Base-by-base conservation (phyloP, 2,329 filamentous ascomycete species). In the Xylaria sp. region DNA sequence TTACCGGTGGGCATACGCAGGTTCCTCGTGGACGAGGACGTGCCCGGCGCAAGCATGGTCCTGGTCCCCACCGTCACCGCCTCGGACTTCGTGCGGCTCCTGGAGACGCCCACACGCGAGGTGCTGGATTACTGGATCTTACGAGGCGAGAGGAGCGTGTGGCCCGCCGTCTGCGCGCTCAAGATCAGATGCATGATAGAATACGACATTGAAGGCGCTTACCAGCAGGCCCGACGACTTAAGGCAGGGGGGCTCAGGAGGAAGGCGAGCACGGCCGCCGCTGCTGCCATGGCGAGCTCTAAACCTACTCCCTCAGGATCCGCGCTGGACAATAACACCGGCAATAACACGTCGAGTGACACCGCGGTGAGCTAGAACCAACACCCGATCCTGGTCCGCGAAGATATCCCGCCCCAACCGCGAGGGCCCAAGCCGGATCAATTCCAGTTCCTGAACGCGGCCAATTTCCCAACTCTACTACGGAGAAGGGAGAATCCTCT, bases 111-210 rank as follows among this genome's bases (percentile, higher is more conserved):
- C 0, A 94, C 90, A 0, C 83, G 86, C 54, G 87, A 89, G 62
- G 89, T 87, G 8, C 79, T 97, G 3, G 87, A 92, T 61, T 91
- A 94, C 70, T 97, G 94, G 94, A 93, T 96, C 57, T 77, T 88
- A 33, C 84, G 90, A 57, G 94, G 94, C 1, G 94, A 98, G 77
- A 81, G 89, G 65, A 94, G 91, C 68, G 92, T 97, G 0, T 98
- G 94, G 94, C 94, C 94, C 0, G 92, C 92, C 2, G 87, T 97
- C 2, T 89, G 89, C 33, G 92, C 93, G 14, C 78, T 98, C 64
- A 89, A 90, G 70, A 89, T 96, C 6, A 82, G 94, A 6, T 95
- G 92, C 75, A 90, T 89, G 4, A 85, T 98, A 7, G 94, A 98
- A 76, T 89, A 93, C 58, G 93, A 96, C 74, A 81, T 98, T 11